These are phyloP conservation scores for Tricladium varicosporioides DNA, from an alignment of 2,329 filamentous ascomycete genomes.

Conservation along the genomic window DNA sequence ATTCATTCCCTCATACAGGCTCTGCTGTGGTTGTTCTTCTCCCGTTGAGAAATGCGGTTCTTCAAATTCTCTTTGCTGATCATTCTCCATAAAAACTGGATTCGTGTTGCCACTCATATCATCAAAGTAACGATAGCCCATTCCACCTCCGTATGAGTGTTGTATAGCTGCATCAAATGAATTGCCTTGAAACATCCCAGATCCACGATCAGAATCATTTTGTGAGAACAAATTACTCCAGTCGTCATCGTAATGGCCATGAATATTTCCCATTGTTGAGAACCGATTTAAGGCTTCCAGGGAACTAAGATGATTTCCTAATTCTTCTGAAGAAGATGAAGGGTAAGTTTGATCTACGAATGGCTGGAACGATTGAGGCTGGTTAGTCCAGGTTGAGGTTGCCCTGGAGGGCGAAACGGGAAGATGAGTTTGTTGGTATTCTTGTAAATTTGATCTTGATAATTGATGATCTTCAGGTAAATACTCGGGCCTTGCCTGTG, in stretches of 20 bases:
- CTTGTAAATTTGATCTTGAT: conserved; percentile 10
- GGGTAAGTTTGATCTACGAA: background rate
- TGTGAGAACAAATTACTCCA: conserved; percentile 10
- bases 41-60: too few relatives aligned
- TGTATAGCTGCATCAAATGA: too few relatives aligned
- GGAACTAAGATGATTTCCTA: conserved; percentile 17
- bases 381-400: conserved; percentile 7
- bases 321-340: background rate
- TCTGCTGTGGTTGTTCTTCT: too few relatives aligned
- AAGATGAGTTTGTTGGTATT: conserved; percentile 5
- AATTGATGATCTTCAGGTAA: background rate
- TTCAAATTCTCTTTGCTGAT: too few relatives aligned
- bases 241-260: conserved; percentile 25
- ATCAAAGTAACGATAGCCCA: too few relatives aligned
- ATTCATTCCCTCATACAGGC: too few relatives aligned
- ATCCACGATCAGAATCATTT: too few relatives aligned
- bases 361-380: background rate
- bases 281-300: conserved; percentile 18
- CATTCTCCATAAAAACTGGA: too few relatives aligned
- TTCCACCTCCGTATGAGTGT: too few relatives aligned
- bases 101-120: too few relatives aligned
- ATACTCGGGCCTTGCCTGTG: background rate
- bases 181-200: too few relatives aligned
- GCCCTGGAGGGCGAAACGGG: background rate
- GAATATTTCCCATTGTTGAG: conserved; percentile 17